A percentile compares a stretch with the other conserved stretches of the same genome.
phyloP scores from a whole-genome alignment of 2,329 filamentous ascomycete genomes.

The Sporothrix globosa region DNA sequence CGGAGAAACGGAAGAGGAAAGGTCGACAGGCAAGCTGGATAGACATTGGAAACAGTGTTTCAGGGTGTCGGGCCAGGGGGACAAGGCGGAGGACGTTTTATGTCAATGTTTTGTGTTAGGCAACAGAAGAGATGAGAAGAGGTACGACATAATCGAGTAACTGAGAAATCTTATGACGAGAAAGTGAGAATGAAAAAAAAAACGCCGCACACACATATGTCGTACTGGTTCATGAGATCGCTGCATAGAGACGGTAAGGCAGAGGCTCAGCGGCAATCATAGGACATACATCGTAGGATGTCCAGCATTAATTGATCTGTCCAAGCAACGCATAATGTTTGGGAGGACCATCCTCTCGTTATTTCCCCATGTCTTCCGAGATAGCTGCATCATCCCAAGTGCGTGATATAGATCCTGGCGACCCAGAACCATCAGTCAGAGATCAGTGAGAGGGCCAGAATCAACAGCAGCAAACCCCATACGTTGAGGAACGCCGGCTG shows the following conservation, averaged over 20 bases:
- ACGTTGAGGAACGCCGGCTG: conserved; percentile 6
- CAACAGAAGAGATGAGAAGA: conserved; percentile 16
- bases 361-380: neutral
- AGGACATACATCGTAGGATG: conserved; percentile 2
- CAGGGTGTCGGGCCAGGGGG: conserved; percentile 5
- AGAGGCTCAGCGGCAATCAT: conserved; percentile 26
- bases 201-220: neutral
- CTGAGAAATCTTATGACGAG: neutral
- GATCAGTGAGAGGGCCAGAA: neutral
- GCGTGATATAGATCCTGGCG: neutral
- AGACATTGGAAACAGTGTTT: conserved; percentile 23
- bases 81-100: conserved; percentile 7
- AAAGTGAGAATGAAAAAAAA: neutral
- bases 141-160: neutral
- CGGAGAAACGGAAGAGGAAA: neutral
- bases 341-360: conserved; percentile 6
- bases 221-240: conserved; percentile 2
- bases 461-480: neutral
- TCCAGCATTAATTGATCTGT: neutral
- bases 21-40: neutral
- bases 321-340: conserved; percentile 25
- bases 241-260: neutral
- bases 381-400: neutral
- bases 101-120: conserved; percentile 24
- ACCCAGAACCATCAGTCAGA: neutral